Evolutionary conservation across 2,329 filamentous ascomycete species (phyloP).

Genomic region (Arthrobotrys entomopaga): DNA sequence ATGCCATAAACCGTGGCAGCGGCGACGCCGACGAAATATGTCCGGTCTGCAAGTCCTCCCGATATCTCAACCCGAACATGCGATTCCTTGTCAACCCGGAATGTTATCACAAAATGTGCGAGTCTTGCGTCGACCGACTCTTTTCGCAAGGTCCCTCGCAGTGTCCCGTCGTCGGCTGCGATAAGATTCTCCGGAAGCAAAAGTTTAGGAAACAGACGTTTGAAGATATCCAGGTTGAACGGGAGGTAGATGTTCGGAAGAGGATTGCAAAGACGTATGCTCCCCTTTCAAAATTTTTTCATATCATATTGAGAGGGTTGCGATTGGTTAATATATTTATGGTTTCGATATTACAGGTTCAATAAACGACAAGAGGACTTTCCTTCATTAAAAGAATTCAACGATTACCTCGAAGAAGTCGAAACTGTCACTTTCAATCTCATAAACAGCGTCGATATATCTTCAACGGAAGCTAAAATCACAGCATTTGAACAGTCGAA

Average conservation of each 20-base stretch:
- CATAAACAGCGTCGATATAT: conserved; percentile 75
- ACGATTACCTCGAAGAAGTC: conserved; percentile 93
- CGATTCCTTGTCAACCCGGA: conserved; percentile 95
- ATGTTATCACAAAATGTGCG: conserved; percentile 99
- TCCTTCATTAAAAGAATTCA: conserved; percentile 81
- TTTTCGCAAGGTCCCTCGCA: conserved; percentile 91
- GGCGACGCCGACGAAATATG: conserved; percentile 74
- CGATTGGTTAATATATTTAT: conserved; percentile 9
- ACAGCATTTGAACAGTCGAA: conserved; percentile 78
- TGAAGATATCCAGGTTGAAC: conserved; percentile 84
- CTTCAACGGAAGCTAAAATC: conserved; percentile 66
- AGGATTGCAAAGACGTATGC: conserved; percentile 73
- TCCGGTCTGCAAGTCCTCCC: conserved; percentile 95
- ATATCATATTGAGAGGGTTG: conserved; percentile 2
- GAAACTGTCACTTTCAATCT: conserved; percentile 91
- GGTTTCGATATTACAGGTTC: conserved; percentile 69
- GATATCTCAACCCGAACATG: conserved; percentile 94
- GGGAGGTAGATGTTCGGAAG: conserved; percentile 90
- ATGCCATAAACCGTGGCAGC: conserved; percentile 48
- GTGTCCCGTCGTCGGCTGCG: conserved; percentile 89
- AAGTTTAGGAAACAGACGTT: conserved; percentile 91
- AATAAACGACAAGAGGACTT: conserved; percentile 94
- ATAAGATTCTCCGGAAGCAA: conserved; percentile 83
- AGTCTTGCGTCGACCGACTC: conserved; percentile 91
- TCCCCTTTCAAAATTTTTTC: neutral